Evolutionary conservation across 371 early-diverging fungal species (phyloP).

Genomic region (Batkoa obscura): DNA sequence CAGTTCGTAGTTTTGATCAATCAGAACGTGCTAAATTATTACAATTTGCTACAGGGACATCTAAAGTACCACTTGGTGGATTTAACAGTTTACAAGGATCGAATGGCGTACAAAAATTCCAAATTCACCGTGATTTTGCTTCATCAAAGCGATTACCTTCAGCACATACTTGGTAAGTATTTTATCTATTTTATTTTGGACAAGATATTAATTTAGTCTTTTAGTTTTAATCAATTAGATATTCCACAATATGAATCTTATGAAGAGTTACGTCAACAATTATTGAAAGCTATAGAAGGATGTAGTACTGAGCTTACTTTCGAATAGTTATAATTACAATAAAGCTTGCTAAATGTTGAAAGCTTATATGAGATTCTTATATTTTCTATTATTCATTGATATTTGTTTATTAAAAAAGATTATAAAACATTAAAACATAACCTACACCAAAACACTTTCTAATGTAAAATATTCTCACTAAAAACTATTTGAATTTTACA

Average conservation of each 20-base stretch:
- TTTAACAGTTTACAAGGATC: conserved; percentile 88
- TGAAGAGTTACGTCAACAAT: conserved; percentile 68
- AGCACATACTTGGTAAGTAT: conserved; percentile 90
- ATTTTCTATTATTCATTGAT: too few species aligned
- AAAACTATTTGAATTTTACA: too few species aligned
- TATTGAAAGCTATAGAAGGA: conserved; percentile 84
- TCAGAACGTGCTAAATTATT: conserved; percentile 94
- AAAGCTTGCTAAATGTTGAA: too few species aligned
- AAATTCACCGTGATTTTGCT: conserved; percentile 94
- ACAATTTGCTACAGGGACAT: conserved; percentile 97
- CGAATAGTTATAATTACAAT: neutral
- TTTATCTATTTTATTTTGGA: neutral
- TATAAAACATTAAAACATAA: too few species aligned
- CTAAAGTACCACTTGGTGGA: conserved; percentile 95
- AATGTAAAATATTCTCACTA: too few species aligned
- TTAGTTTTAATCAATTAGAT: conserved; percentile 95
- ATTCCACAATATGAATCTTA: conserved; percentile 89
- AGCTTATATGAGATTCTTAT: too few species aligned
- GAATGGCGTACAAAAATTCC: conserved; percentile 92
- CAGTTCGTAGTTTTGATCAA: conserved; percentile 91
- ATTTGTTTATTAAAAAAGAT: too few species aligned
- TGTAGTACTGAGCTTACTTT: conserved; percentile 92
- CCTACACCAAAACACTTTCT: too few species aligned
- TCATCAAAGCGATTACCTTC: conserved; percentile 74
- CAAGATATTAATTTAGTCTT: conserved; percentile 5